These are phyloP conservation scores for Penicillium odoratum DNA, from an alignment of 495 filamentous ascomycete species.

Conservation along the genomic window DNA sequence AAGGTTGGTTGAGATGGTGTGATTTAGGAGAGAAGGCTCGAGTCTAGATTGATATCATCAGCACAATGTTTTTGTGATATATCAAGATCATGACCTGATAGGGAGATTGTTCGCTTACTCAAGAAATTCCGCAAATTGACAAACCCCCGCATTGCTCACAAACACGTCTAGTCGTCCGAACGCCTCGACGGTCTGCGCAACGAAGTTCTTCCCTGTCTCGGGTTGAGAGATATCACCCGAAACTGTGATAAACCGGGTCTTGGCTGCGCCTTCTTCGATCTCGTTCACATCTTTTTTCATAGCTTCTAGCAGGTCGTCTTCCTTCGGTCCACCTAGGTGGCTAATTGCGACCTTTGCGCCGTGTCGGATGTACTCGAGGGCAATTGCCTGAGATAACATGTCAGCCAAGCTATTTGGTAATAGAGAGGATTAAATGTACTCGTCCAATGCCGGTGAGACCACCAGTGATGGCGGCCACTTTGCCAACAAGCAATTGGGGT, in stretches of 20 bases:
- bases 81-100: not conserved
- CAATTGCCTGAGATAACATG: constrained; percentile 53
- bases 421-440: constrained; percentile 19
- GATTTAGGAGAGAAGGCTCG: constrained; percentile 57
- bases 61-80: not conserved
- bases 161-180: constrained; percentile 75
- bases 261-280: constrained; percentile 43
- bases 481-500: constrained; percentile 59
- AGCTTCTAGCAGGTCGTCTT: constrained; percentile 53
- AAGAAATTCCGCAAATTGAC: constrained; percentile 80
- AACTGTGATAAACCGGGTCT: constrained; percentile 54
- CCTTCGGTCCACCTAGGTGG: constrained; percentile 60
- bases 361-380: constrained; percentile 67
- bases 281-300: constrained; percentile 52
- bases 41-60: constrained; percentile 37
- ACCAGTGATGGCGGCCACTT: constrained; percentile 75
- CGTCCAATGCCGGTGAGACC: constrained; percentile 76
- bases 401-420: not conserved
- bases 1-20: constrained; percentile 75
- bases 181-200: constrained; percentile 53
- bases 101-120: constrained; percentile 41
- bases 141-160: constrained; percentile 86
- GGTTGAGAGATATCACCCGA: constrained; percentile 68
- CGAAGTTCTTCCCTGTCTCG: constrained; percentile 57
- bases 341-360: constrained; percentile 70